These are phyloP conservation scores for Hypoxylon perforatum DNA, from an alignment of 495 filamentous ascomycete genomes.

Conservation along the genomic window DNA sequence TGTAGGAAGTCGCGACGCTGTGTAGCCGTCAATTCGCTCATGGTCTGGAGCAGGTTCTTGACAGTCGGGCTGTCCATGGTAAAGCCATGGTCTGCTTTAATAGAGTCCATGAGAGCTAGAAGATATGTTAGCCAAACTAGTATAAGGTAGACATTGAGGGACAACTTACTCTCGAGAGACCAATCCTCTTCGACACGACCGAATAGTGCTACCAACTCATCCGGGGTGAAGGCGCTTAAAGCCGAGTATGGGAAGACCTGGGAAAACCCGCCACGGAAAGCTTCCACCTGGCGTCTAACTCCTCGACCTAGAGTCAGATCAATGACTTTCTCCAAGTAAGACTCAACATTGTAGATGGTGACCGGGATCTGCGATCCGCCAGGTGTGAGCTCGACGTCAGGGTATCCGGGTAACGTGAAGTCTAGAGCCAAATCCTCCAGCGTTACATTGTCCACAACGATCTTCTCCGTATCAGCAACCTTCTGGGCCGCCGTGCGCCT, in stretches of 20 bases:
- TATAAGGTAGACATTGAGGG: neutral
- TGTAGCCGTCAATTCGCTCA: constrained; percentile 83
- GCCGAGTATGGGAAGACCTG: constrained; percentile 96
- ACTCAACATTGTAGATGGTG: constrained; percentile 87
- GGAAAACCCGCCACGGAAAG: constrained; percentile 92
- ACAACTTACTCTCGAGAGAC: constrained; percentile 89
- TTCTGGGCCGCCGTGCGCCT: constrained; percentile 74
- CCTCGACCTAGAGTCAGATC: constrained; percentile 90
- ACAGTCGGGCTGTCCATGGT: constrained; percentile 99
- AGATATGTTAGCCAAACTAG: constrained; percentile 37
- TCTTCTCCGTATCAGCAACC: constrained; percentile 70
- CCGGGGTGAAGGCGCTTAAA: constrained; percentile 92
- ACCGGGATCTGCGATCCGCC: constrained; percentile 78
- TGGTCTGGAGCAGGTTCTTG: constrained; percentile 89
- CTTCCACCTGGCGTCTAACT: constrained; percentile 88
- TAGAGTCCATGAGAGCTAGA: constrained; percentile 92
- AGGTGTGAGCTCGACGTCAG: constrained; percentile 83
- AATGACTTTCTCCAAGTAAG: constrained; percentile 89
- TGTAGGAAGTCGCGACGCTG: constrained; percentile 96
- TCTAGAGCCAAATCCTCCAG: constrained; percentile 92
- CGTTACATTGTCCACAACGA: constrained; percentile 75
- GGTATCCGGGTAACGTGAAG: constrained; percentile 94
- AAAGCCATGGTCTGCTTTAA: constrained; percentile 99
- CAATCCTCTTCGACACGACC: constrained; percentile 96
- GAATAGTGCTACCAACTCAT: constrained; percentile 96